Evolutionary conservation across 768 basidiomycete genomes (phyloP), one percentile per base, ranked within the genome.

Genomic region (Russula virescens): DNA sequence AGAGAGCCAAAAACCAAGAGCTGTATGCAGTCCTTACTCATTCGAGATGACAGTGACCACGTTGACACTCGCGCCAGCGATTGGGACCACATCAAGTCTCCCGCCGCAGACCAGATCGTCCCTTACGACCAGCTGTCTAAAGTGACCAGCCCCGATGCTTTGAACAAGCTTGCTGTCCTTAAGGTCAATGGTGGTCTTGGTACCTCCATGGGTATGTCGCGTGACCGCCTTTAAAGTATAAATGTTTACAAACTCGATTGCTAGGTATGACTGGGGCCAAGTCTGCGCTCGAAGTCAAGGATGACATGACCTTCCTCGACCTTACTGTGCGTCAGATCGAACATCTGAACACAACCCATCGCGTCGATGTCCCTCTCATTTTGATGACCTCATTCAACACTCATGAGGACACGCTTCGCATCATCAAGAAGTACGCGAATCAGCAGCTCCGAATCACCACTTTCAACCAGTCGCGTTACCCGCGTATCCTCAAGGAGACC

Each of bases 371-470:
- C 49, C 94, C 93, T n/a, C 88, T 97, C 74, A 89, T 97, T 77
- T 85, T 98, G 71, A 96, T 97, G 96, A 97, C 94, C 72, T 96
- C 93, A 60, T 98, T 98, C 83, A 96, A 96, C 81, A 98, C 95
- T 21, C 91, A 94, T 73, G 92, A 97, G 42, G 94, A 98, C 74
- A 96, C 95, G 54, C 85, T 91, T 65, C 89, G 91, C 68, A 92
- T 97, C 81, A 93, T 95, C 76, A 93, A 97, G 75, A 97, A 96
- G 78, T 97, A 97, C 74, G 86, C 88, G 55, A 91, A 94, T 78
- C 94, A 95, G 78, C 91, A 94, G 72, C 83, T 97, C 71, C 89
- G 91, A 74, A 93, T 96, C 76, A 87, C 87, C 56, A 87, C 86
- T 62, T 94, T 95, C 81, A 92, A 91, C 75, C 95, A 97, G 78